Conservation (phyloP, 2,329 filamentous ascomycete genomes). For the Pseudonectria buxi region DNA sequence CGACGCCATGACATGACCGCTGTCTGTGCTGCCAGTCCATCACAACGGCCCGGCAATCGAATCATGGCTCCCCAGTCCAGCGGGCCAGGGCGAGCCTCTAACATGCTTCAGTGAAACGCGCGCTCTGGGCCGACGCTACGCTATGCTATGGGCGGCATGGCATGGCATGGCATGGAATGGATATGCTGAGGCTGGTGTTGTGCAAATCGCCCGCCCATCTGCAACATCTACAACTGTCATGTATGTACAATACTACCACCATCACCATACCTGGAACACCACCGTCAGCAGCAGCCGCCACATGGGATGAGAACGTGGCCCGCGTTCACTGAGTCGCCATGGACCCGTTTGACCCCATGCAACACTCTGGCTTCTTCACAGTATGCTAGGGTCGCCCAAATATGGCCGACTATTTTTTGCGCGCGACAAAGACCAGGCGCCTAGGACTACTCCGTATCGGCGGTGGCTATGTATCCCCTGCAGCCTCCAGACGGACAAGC, state of each 20-base stretch:
- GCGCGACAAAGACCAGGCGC: conserved; percentile 15
- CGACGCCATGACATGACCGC: too few species aligned
- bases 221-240: not conserved
- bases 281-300: conserved; percentile 18
- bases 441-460: conserved; percentile 8
- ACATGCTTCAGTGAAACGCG: conserved; percentile 12
- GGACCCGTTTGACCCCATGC: conserved; percentile 11
- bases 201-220: conserved; percentile 8
- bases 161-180: not conserved
- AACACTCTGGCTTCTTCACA: conserved; percentile 14
- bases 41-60: too few species aligned
- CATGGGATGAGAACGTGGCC: conserved; percentile 24
- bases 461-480: not conserved
- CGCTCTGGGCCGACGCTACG: conserved; percentile 5
- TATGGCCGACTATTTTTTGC: conserved; percentile 16
- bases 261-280: not conserved
- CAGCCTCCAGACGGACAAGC: not conserved
- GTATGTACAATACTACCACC: too few species aligned
- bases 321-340: conserved; percentile 23
- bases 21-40: too few species aligned
- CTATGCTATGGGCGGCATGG: not conserved
- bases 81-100: conserved; percentile 5
- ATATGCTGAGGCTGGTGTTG: conserved; percentile 1
- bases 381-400: conserved; percentile 15
- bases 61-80: conserved; percentile 3